Evolutionary conservation across 495 filamentous ascomycete species (phyloP).

Genomic region (Astrothelium macrocarpum): DNA sequence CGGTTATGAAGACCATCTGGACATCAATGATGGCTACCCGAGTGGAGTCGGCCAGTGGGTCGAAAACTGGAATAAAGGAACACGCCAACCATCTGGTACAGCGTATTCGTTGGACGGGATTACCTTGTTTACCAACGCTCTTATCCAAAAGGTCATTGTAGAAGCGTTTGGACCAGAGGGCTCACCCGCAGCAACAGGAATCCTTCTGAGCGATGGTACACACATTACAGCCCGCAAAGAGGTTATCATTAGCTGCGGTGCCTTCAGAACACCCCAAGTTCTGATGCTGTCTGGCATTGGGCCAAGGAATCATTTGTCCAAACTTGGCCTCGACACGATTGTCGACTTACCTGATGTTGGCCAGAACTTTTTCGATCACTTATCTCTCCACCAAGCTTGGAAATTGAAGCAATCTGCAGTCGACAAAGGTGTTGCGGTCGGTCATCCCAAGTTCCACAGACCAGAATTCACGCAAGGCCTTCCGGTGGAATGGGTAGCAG

Average conservation of each 20-base stretch:
- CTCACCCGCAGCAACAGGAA: neutral
- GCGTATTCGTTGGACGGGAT: neutral
- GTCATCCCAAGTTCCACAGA: neutral
- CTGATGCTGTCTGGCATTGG: neutral
- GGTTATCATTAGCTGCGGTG: neutral
- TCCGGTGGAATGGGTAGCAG: neutral
- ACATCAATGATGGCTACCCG: neutral
- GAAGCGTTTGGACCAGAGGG: neutral
- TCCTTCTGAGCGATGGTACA: neutral
- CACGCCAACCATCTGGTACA: neutral
- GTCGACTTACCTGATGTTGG: neutral
- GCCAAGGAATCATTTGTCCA: neutral
- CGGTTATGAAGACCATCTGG: neutral
- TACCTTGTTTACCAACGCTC: neutral
- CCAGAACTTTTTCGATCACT: neutral
- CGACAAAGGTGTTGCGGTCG: neutral
- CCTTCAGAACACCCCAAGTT: neutral
- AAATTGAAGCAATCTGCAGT: neutral
- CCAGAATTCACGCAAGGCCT: neutral
- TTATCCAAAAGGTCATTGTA: neutral
- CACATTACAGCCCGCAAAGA: neutral
- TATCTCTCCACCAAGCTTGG: neutral
- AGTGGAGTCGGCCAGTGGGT: neutral
- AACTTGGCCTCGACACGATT: neutral
- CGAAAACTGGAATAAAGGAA: neutral